Conservation (phyloP, 352 stramenopile species). For the Albugo candida region DNA sequence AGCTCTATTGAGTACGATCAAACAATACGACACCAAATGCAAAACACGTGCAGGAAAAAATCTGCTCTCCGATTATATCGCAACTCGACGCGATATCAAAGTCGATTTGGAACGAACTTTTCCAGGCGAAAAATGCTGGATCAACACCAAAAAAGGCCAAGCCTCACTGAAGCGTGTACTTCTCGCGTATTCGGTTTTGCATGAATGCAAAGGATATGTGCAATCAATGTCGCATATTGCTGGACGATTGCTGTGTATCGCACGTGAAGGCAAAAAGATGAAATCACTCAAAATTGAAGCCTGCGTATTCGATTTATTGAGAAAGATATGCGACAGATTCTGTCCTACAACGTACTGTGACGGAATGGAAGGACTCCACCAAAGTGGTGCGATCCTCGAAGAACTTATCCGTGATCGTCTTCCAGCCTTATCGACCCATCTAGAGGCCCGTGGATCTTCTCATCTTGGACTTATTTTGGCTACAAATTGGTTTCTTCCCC, state of each 20-base stretch:
- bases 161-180: slow-evolving; percentile 39
- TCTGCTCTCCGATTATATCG: too few relatives aligned
- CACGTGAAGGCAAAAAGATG: too few relatives aligned
- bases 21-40: too few relatives aligned
- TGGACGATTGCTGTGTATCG: slow-evolving; percentile 32
- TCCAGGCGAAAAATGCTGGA: slow-evolving; percentile 39
- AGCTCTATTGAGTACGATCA: too few relatives aligned
- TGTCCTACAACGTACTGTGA: slow-evolving; percentile 39
- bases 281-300: slow-evolving; percentile 12
- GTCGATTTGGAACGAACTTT: slow-evolving; percentile 53
- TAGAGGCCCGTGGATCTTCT: slow-evolving; percentile 13
- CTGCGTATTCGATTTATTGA: slow-evolving; percentile 34
- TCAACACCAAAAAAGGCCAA: slow-evolving; percentile 24
- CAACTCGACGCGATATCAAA: slow-evolving; percentile 11
- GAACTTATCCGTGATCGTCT: slow-evolving; percentile 20
- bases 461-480: slow-evolving; percentile 36
- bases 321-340: slow-evolving; percentile 27
- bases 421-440: slow-evolving; percentile 32
- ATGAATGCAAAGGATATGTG: slow-evolving; percentile 34
- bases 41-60: too few relatives aligned
- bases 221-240: slow-evolving; percentile 83
- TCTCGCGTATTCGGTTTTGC: slow-evolving; percentile 16
- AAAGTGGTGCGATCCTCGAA: slow-evolving; percentile 34
- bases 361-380: slow-evolving; percentile 39
- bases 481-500: slow-evolving; percentile 40